Conservation (phyloP, 176 grass and related monocot genomes). For the Metroxylon sagu region DNA sequence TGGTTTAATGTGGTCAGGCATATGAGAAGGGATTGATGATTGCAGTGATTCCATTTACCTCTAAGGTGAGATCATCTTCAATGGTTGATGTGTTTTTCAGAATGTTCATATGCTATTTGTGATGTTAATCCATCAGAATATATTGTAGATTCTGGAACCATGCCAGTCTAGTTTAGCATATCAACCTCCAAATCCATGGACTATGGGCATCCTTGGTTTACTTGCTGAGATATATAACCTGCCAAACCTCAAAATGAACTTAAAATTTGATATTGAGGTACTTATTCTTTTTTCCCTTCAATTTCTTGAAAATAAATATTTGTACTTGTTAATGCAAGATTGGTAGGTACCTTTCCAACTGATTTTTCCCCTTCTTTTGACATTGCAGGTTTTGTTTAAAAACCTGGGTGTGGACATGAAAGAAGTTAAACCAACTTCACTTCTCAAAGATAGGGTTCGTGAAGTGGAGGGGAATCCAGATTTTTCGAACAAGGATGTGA, state of each 20-base stretch:
- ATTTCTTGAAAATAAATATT: conserved; percentile 15
- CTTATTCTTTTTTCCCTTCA: conserved; percentile 12
- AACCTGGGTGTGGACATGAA: conserved; percentile 91
- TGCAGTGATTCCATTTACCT: conserved; percentile 91
- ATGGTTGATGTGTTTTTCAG: conserved; percentile 3
- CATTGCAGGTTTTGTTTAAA: conserved; percentile 77
- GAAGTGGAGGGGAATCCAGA: conserved; percentile 87
- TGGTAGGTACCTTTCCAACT: neutral
- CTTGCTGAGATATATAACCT: conserved; percentile 88
- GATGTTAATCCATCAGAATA: conserved; percentile 7
- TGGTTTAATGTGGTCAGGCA: conserved; percentile 38
- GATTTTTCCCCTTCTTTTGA: neutral
- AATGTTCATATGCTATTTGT: conserved; percentile 11
- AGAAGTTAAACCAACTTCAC: conserved; percentile 85
- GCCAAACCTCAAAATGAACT: conserved; percentile 99
- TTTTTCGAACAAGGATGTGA: conserved; percentile 94
- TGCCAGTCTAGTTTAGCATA: conserved; percentile 92
- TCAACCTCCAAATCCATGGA: conserved; percentile 98
- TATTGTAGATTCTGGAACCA: conserved; percentile 86
- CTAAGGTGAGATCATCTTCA: conserved; percentile 55
- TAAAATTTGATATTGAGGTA: conserved; percentile 99
- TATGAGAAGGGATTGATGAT: conserved; percentile 98
- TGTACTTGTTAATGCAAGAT: conserved; percentile 8
- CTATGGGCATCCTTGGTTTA: conserved; percentile 94
- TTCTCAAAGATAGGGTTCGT: conserved; percentile 69